Base-by-base conservation (phyloP, 352 stramenopile species). In the Globisporangium radiosum region DNA sequence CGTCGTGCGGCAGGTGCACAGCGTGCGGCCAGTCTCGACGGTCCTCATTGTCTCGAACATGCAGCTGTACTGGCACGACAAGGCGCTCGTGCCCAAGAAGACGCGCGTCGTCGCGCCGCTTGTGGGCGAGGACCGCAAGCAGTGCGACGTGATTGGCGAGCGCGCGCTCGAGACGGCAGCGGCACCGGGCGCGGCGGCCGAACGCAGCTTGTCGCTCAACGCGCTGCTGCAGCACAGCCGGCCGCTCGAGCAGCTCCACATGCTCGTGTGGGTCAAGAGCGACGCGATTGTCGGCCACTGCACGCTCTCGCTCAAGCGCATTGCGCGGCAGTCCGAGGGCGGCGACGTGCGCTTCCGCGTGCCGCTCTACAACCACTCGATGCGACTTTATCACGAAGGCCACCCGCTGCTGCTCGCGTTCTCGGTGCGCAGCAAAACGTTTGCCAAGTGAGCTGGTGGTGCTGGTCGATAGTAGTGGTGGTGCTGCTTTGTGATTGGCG, bases 181-280 rank as follows among this genome's bases (percentile, higher is more conserved):
- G 10, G 11, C 42, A 13, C 15, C 42, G 7, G 69, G 62, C 9
- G 86, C 80, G 47, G 77, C 72, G 10, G 25, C 25, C 25, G 25
- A 25, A 25, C 56, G 79, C 6, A 82, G 79, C 56, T 58, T 91
- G 17, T 88, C 81, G 44, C 66, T 91, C 17, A 93, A 93, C 50
- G 78, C 80, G 4, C 76, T 90, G 6, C 69, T 93, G 19, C 79
- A 90, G 51, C 84, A 93, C 62, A 68, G 72, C 1, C 79, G 79
- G 5, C 77, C 78, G 14, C 68, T 93, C 0, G 76, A 89, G 48
- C 77, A 91, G 60, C 64, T 93, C 10, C 84, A 93, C 60, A 93
- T 93, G 84, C 72, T 93, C 14, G 75, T 93, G 13, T 93, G 81
- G 84, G 79, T 93, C 25, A 88, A 83, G 57, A 83, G 90, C 49